phyloP scores from a whole-genome alignment of 2,329 filamentous ascomycete genomes.

The Cladosporium sp. region DNA sequence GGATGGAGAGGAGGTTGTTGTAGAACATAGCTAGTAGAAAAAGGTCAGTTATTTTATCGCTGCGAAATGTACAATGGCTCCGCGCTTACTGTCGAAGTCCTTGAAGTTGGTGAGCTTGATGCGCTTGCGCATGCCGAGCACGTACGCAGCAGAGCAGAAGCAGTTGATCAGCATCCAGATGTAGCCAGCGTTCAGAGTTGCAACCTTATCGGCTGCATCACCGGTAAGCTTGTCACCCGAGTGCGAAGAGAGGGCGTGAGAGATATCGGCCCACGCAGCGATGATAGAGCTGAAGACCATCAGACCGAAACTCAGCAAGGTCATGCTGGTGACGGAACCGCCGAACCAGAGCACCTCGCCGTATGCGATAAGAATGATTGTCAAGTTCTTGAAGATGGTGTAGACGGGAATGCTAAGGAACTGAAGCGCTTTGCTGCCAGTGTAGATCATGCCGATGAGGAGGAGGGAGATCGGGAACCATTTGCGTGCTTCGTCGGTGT shows the following conservation, averaged over 20 bases:
- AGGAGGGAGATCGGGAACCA: constrained; percentile 97
- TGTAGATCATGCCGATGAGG: constrained; percentile 99
- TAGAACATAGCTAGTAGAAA: constrained; percentile 84
- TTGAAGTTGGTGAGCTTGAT: constrained; percentile 99
- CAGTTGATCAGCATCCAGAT: constrained; percentile 98
- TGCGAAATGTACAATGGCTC: background rate
- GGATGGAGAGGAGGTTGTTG: constrained; percentile 97
- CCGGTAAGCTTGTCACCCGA: constrained; percentile 40
- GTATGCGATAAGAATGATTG: constrained; percentile 97
- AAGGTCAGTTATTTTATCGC: constrained; percentile 7
- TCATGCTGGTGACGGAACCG: constrained; percentile 79
- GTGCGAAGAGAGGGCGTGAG: constrained; percentile 66
- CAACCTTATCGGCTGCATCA: constrained; percentile 67
- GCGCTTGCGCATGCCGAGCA: constrained; percentile 92
- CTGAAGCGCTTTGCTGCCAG: constrained; percentile 89
- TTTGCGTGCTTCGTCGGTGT: constrained; percentile 82
- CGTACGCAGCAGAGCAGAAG: constrained; percentile 84
- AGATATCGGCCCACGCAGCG: constrained; percentile 95
- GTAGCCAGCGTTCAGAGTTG: constrained; percentile 89
- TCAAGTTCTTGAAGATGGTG: constrained; percentile 99
- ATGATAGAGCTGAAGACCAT: constrained; percentile 95
- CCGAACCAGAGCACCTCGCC: constrained; percentile 98
- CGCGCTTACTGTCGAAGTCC: constrained; percentile 93
- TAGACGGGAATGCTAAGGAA: constrained; percentile 97
- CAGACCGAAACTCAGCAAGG: constrained; percentile 87